These are phyloP conservation scores for Starmera dryadoides DNA, from an alignment of 805 yeast genomes.

Conservation along the genomic window DNA sequence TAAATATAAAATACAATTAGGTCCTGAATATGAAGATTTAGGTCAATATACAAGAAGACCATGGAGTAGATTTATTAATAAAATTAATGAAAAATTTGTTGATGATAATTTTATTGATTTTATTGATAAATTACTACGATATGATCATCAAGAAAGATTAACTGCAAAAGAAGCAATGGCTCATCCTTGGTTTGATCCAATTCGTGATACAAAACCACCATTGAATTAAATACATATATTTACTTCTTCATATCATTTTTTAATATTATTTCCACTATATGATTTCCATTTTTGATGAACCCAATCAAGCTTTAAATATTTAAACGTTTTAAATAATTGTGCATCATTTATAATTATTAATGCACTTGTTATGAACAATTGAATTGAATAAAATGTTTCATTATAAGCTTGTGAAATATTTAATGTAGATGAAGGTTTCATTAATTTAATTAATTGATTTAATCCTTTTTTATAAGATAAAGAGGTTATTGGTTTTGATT, in stretches of 20 bases:
- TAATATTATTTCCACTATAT: not conserved
- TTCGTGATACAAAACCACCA: slow-evolving; percentile 7
- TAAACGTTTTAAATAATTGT: not conserved
- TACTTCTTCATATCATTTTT: not conserved
- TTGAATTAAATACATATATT: not conserved
- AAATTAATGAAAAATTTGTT: slow-evolving; percentile 42
- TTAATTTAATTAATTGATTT: too few relatives aligned
- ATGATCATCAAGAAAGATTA: slow-evolving; percentile 81
- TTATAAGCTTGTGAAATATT: not conserved
- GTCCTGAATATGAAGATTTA: slow-evolving; percentile 74
- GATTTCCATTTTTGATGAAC: not conserved
- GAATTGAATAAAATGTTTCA: not conserved
- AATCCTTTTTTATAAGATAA: too few relatives aligned
- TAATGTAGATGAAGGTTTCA: too few relatives aligned
- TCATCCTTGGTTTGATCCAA: slow-evolving; percentile 54
- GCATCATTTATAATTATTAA: not conserved
- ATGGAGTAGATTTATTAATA: slow-evolving; percentile 57
- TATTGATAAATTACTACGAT: slow-evolving; percentile 64
- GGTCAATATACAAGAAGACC: slow-evolving; percentile 61
- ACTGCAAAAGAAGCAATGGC: slow-evolving; percentile 87
- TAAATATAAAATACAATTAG: slow-evolving; percentile 63
- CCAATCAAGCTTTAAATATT: not conserved
- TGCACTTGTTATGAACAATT: not conserved
- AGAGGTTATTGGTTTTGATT: too few relatives aligned
- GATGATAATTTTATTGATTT: slow-evolving; percentile 58